A percentile compares a stretch with the other conserved stretches of the same genome.
Evolutionary conservation across 1,284 basidiomycete species (phyloP).

Genomic region (Trichosporon inkin): DNA sequence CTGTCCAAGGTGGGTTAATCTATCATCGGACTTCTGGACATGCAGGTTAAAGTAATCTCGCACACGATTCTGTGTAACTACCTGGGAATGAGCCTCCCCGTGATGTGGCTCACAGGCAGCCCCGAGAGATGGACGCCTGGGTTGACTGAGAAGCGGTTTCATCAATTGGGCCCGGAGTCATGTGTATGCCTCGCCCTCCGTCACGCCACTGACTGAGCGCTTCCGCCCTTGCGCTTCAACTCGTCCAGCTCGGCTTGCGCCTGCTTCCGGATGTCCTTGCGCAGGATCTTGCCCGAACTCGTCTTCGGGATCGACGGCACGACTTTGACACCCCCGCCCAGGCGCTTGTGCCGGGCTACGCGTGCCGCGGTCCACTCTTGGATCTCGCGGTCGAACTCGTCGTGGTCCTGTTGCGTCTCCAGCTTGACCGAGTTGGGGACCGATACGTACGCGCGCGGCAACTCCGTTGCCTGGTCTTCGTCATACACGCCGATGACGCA

Average conservation of each 20-base stretch:
- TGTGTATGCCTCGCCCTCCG: too few species aligned
- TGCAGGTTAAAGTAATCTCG: too few species aligned
- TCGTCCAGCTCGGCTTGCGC: slow-evolving; percentile 27
- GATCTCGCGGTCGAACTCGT: slow-evolving; percentile 55
- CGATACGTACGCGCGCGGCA: slow-evolving; percentile 55
- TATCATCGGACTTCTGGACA: too few species aligned
- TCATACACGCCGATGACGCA: slow-evolving; percentile 68
- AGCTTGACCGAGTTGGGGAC: slow-evolving; percentile 8
- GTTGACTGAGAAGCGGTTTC: too few species aligned
- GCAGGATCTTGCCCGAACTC: slow-evolving; percentile 45
- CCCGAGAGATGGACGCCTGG: too few species aligned
- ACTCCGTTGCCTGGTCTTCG: slow-evolving; percentile 64
- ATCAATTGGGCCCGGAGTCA: too few species aligned
- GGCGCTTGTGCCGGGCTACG: slow-evolving; percentile 54
- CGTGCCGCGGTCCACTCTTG: slow-evolving; percentile 61
- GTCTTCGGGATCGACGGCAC: slow-evolving; percentile 53
- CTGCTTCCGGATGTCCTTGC: slow-evolving; percentile 40
- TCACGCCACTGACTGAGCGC: too few species aligned
- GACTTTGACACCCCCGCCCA: slow-evolving; percentile 53
- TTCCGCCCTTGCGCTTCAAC: too few species aligned
- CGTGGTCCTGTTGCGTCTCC: slow-evolving; percentile 13
- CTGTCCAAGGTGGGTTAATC: too few species aligned
- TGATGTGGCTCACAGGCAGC: too few species aligned
- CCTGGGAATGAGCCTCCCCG: too few species aligned
- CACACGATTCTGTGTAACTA: too few species aligned